Conservation (phyloP, 2,329 filamentous ascomycete species). For the Neurospora sp. region DNA sequence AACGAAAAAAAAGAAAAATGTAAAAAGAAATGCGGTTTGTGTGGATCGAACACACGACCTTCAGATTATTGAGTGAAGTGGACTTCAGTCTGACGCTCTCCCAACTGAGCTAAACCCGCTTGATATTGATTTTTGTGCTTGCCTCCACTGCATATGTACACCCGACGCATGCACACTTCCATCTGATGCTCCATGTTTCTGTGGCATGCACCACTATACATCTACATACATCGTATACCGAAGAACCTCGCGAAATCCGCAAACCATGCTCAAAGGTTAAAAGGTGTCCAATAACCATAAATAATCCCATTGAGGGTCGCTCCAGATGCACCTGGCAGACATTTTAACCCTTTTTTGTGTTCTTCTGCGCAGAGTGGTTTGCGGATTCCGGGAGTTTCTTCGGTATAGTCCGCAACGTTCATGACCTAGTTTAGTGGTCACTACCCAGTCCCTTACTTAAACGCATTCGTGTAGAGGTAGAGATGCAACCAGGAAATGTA, state of each 20-base stretch:
- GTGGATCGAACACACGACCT: slow-evolving; percentile 16
- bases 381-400: too few species aligned
- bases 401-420: too few species aligned
- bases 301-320: too few species aligned
- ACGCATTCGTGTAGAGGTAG: background rate
- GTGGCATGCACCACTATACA: too few species aligned
- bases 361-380: too few species aligned
- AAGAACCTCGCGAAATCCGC: too few species aligned
- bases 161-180: background rate
- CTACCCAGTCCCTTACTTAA: background rate
- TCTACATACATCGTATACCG: too few species aligned
- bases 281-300: too few species aligned
- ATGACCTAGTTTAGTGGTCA: too few species aligned
- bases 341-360: too few species aligned
- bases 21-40: slow-evolving; percentile 11
- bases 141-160: background rate
- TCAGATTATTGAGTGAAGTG: slow-evolving; percentile 4
- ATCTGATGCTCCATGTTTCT: background rate
- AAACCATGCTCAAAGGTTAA: too few species aligned
- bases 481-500: background rate
- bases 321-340: too few species aligned
- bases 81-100: slow-evolving; percentile 18
- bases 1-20: background rate
- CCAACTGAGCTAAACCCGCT: slow-evolving; percentile 21
- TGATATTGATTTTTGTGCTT: rapidly evolving